A percentile compares a stretch with the other conserved stretches of the same genome.
Conservation (phyloP, 2,329 filamentous ascomycete species). For the Cladophialophora yegresii region DNA sequence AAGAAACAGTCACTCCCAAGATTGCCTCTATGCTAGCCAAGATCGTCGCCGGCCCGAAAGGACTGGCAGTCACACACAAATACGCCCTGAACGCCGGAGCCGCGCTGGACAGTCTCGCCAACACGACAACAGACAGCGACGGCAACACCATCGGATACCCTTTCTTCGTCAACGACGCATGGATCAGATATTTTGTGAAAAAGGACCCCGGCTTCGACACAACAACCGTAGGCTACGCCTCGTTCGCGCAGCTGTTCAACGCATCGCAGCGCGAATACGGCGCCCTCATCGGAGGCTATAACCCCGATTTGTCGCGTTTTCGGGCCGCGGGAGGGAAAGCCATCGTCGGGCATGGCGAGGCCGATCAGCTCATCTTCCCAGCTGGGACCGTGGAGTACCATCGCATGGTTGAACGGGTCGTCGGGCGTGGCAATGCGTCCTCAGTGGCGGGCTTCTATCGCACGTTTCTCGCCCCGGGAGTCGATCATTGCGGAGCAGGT, state of each 20-base stretch:
- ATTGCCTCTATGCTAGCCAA: neutral
- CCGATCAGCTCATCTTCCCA: conserved; percentile 12
- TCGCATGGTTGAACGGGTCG: neutral
- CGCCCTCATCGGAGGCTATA: neutral
- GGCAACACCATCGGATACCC: neutral
- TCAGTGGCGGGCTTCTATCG: conserved; percentile 5
- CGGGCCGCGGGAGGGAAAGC: conserved; percentile 2
- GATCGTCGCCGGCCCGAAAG: conserved; percentile 1
- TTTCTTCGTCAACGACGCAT: conserved; percentile 12
- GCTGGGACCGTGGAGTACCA: conserved; percentile 4
- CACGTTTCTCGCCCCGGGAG: conserved; percentile 6
- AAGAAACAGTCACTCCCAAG: neutral
- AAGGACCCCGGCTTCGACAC: conserved; percentile 8
- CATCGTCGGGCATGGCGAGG: conserved; percentile 12
- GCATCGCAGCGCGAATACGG: neutral
- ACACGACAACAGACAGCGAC: conserved; percentile 7
- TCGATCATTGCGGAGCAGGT: conserved; percentile 10
- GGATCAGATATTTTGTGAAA: conserved; percentile 9
- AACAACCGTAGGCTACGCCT: neutral
- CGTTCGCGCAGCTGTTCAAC: conserved; percentile 5
- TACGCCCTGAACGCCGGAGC: conserved; percentile 10
- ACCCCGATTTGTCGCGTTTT: conserved; percentile 6
- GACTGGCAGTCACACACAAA: neutral
- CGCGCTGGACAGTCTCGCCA: conserved; percentile 10
- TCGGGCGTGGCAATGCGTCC: neutral